These are phyloP conservation scores for Durusdinium trenchii DNA, from an alignment of 73 alveolate species.

Conservation along the genomic window DNA sequence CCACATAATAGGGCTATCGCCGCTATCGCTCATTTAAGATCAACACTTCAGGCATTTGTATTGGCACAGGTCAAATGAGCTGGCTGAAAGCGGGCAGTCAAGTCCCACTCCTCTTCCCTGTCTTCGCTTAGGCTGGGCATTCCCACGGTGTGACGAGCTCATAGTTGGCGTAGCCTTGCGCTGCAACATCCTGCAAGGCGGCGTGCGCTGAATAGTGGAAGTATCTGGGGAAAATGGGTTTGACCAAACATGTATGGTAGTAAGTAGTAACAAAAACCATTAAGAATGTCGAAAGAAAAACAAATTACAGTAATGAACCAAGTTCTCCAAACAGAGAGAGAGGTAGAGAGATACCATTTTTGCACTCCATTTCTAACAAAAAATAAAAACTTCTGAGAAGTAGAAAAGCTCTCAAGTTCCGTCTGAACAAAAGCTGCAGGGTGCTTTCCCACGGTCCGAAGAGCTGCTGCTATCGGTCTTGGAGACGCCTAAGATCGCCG, in stretches of 20 bases:
- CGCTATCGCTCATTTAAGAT: no score
- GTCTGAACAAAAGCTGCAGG: background rate
- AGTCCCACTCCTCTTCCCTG: no score
- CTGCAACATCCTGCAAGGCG: background rate
- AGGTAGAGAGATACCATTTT: background rate
- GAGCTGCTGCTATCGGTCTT: background rate
- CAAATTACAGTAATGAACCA: background rate
- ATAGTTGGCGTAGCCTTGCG: conserved; percentile 34
- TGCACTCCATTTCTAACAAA: background rate
- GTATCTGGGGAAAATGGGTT: background rate
- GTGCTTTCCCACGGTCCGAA: conserved; percentile 16
- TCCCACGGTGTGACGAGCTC: conserved; percentile 53
- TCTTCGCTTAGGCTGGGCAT: no score
- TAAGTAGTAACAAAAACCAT: no score
- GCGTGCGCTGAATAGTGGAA: background rate
- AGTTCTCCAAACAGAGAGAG: no score
- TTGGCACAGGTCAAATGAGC: no score
- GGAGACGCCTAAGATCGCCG: conserved; percentile 45
- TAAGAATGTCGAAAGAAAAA: background rate
- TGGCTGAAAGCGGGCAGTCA: no score
- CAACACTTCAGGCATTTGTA: no score
- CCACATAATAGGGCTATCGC: no score
- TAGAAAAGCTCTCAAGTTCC: background rate
- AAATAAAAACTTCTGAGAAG: background rate
- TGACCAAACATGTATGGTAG: no score